phyloP scores from a whole-genome alignment of 805 yeast genomes.

The Sporopachydermia lactativora region DNA sequence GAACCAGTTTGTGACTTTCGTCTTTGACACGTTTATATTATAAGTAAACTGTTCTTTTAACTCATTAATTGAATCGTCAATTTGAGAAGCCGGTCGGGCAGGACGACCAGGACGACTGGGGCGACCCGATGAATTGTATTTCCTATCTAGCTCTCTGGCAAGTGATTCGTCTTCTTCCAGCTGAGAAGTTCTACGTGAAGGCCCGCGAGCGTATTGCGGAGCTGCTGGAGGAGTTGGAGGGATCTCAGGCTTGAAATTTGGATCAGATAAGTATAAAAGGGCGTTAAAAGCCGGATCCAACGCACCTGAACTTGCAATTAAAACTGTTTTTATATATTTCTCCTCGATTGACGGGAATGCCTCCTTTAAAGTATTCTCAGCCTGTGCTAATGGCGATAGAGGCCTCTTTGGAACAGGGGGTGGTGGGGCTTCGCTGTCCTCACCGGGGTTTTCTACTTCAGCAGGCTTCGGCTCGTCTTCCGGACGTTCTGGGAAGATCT shows the following conservation, averaged over 20 bases:
- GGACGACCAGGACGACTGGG: constrained; percentile 14
- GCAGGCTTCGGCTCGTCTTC: not conserved
- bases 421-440: constrained; percentile 15
- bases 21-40: constrained; percentile 70
- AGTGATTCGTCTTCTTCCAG: constrained; percentile 62
- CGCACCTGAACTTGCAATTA: constrained; percentile 74
- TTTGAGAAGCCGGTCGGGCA: constrained; percentile 9
- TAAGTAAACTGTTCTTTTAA: constrained; percentile 21
- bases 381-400: constrained; percentile 38
- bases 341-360: constrained; percentile 79
- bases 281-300: constrained; percentile 86
- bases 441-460: constrained; percentile 2
- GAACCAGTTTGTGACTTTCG: constrained; percentile 68
- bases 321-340: constrained; percentile 55
- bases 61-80: constrained; percentile 4
- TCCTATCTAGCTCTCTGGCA: constrained; percentile 68
- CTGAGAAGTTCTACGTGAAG: constrained; percentile 24
- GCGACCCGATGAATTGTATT: constrained; percentile 25
- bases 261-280: constrained; percentile 65
- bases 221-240: constrained; percentile 21
- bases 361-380: constrained; percentile 50
- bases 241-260: constrained; percentile 38
- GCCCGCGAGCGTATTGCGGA: constrained; percentile 13
- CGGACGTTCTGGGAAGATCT: constrained; percentile 2
- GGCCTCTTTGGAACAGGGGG: constrained; percentile 49